Evolutionary conservation across 768 basidiomycete species (phyloP), one percentile per base, ranked within the genome.

Genomic region (Trametes cingulata): DNA sequence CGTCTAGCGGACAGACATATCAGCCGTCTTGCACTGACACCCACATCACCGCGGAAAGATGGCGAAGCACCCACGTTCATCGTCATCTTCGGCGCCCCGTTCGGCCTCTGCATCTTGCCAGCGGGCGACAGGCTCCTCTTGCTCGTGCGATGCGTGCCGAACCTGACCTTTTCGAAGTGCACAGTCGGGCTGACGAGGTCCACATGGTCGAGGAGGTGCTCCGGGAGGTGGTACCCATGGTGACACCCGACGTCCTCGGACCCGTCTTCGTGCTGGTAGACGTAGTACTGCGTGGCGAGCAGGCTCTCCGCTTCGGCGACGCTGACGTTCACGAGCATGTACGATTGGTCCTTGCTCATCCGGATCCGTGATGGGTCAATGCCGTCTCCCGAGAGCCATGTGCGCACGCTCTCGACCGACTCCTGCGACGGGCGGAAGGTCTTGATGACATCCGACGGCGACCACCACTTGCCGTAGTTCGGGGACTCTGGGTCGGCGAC

Each of bases 181-280:
- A 87, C 87, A 1, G 89, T 90, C 0, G 89, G 88, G 53, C 87
- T 86, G 37, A 90, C 76, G 36, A 90, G 71, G 25, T 88, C 86
- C 51, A 90, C 70, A 65, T 89, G 86, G 4, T 76, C 72, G 61
- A 82, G 76, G 49, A 90, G 69, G 54, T 79, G 62, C 48, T 76
- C 75, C 0, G 89, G 88, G 15, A 91, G 79, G 64, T 83, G 84
- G 74, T 88, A 90, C 63, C 74, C 77, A 5, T 80, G 56, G 80
- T 83, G 15, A 85, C 86, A 59, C 83, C 80, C 76, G 56, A 89
- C 73, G 46, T 87, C 71, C 35, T 76, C 70, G 17, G 25, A 22
- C 46, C 55, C 55, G 29, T 52, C 56, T n/a, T 51, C 56, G 61
- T 79, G 78, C 48, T 66, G 65, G 61, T 75, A 82, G 8, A 82